phyloP scores from a whole-genome alignment of 208 protist genomes.

The Endotrypanum monterogeii region DNA sequence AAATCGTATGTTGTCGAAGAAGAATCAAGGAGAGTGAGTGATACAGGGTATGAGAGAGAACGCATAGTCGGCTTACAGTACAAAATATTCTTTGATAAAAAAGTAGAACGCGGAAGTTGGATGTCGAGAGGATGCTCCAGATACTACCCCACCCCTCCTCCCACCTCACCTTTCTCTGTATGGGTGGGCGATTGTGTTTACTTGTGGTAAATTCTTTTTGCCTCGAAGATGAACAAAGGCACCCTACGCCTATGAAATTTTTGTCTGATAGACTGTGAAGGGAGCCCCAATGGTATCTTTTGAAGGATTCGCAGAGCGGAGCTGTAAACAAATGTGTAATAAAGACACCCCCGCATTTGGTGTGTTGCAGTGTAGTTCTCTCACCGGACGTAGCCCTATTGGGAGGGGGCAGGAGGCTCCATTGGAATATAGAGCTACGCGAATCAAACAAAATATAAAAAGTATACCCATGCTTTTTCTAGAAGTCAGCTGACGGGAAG shows the following conservation, averaged over 20 bases:
- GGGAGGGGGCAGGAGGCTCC: neutral
- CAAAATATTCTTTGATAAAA: neutral
- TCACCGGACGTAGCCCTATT: neutral
- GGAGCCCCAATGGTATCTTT: neutral
- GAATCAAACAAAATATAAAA: neutral
- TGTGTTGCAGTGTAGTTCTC: neutral
- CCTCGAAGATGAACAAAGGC: too few species aligned
- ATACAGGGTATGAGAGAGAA: neutral
- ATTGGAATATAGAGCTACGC: neutral
- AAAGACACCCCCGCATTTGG: neutral
- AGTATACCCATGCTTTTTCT: neutral
- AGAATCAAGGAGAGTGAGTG: neutral
- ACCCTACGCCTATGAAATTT: neutral
- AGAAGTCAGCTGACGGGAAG: neutral
- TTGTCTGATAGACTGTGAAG: neutral
- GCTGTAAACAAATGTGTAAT: too few species aligned
- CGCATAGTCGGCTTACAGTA: neutral
- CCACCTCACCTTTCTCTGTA: neutral
- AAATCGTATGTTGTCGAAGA: too few species aligned
- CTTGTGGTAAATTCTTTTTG: too few species aligned
- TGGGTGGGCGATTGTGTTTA: neutral
- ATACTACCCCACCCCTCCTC: too few species aligned
- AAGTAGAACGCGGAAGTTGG: too few species aligned
- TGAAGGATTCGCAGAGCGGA: neutral
- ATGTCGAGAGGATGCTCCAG: too few species aligned